phyloP scores from a whole-genome alignment of 108 stramenopile genomes.

The Fistulifera pelliculosa region DNA sequence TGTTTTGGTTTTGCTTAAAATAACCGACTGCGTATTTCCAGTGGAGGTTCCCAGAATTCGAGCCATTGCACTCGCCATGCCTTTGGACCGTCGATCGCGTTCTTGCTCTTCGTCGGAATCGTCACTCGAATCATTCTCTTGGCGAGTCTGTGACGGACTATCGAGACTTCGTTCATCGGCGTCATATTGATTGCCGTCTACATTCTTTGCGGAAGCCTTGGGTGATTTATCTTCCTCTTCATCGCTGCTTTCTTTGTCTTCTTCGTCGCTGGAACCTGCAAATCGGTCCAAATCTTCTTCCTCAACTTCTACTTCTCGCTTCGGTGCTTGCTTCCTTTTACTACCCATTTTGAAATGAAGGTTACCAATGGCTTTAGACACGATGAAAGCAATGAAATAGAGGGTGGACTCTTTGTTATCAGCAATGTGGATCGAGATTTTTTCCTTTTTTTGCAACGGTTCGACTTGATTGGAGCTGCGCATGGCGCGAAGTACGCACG shows the following conservation, averaged over 20 bases:
- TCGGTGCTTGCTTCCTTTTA: constrained; percentile 11
- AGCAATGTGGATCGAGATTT: no score
- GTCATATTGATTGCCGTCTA: constrained; percentile 14
- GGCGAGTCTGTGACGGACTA: constrained; percentile 1
- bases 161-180: constrained; percentile 19
- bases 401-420: no score
- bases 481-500: no score
- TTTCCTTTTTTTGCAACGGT: no score
- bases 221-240: constrained; percentile 19
- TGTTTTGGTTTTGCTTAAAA: constrained; percentile 69
- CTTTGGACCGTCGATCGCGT: constrained; percentile 16
- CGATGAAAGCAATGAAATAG: no score
- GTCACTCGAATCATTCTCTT: constrained; percentile 15
- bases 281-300: constrained; percentile 61
- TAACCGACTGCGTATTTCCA: constrained; percentile 15
- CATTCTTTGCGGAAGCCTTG: constrained; percentile 14
- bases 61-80: constrained; percentile 81
- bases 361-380: no score
- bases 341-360: not conserved
- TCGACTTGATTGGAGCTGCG: no score
- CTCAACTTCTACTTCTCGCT: constrained; percentile 5
- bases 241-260: constrained; percentile 18
- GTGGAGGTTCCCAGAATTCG: constrained; percentile 51
- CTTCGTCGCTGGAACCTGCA: constrained; percentile 72
- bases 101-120: constrained; percentile 12